phyloP scores from a whole-genome alignment of 306 rosid genomes.

The Trichosanthes truncata region DNA sequence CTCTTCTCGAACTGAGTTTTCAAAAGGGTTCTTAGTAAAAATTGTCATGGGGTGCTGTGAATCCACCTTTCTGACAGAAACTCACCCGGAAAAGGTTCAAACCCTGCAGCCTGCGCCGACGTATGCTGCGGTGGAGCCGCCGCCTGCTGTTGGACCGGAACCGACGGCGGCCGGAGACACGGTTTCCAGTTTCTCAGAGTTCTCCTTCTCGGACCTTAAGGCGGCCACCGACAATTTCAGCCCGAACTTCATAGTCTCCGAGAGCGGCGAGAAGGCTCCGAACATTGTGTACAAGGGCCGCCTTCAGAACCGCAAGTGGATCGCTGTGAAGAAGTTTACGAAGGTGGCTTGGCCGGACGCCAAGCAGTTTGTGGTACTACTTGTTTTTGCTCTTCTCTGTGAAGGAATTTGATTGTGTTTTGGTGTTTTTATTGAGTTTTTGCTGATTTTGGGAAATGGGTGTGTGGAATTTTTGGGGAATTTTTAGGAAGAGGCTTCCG shows the following conservation, averaged over 20 bases:
- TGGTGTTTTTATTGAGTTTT: neutral
- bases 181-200: slow-evolving; percentile 55
- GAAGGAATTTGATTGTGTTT: neutral
- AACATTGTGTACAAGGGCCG: slow-evolving; percentile 83
- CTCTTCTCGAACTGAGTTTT: neutral
- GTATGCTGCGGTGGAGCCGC: slow-evolving; percentile 13
- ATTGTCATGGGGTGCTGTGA: slow-evolving; percentile 58
- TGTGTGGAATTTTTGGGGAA: neutral
- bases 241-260: slow-evolving; percentile 69
- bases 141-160: slow-evolving; percentile 21
- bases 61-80: slow-evolving; percentile 30
- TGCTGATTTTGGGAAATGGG: neutral
- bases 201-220: slow-evolving; percentile 60
- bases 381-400: neutral
- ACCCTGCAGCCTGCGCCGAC: slow-evolving; percentile 16
- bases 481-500: slow-evolving; percentile 73
- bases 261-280: slow-evolving; percentile 86
- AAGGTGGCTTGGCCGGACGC: slow-evolving; percentile 96
- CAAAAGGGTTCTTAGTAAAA: neutral
- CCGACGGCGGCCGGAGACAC: slow-evolving; percentile 17
- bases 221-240: slow-evolving; percentile 81
- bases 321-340: slow-evolving; percentile 92
- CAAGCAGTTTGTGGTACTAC: slow-evolving; percentile 64
- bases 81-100: slow-evolving; percentile 36
- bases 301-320: slow-evolving; percentile 61